Evolutionary conservation across 2,329 filamentous ascomycete genomes (phyloP), one percentile per base, ranked within the genome.

Genomic region (Beauveria bassiana): DNA sequence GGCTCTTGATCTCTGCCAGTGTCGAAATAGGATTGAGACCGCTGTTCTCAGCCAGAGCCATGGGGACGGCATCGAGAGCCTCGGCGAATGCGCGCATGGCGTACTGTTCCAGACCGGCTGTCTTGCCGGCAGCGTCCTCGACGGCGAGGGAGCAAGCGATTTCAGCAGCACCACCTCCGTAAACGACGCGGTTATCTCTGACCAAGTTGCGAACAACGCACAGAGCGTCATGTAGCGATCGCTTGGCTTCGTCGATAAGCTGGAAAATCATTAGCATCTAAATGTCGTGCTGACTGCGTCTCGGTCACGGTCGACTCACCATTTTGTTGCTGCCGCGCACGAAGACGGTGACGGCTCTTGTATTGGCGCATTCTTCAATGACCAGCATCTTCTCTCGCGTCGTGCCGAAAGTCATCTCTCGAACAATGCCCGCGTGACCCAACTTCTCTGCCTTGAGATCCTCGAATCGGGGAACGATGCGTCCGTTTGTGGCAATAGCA

Each of bases 331-430:
- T 96, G 71, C 95, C 95, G 71, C 95, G 85, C 64, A 99, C 90
- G 75, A 99, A 99, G 61, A 96, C 87, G 3, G 95, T 99, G 64
- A 99, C 96, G 50, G 95, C 95, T 70, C 95, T 84, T 62, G 91
- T 96, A 80, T 99, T 99, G 71, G 96, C 95, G 73, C 95, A 99
- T 78, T 99, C 95, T 79, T 99, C 96, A 69, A 99, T 99, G 62
- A 99, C 91, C 69, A 99, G 82, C 95, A 99, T 99, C 86, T 99
- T 98, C 78, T 99, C 95, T 71, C 95, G 86, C 49, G 95, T 99
- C 1, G 95, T 99, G 70, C 95, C 95, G 71, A 99, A 99, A 31
- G 86, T 89, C 89, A 99, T 92, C 77, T 99, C 93, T 66, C 92
- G 85, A 63, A 99, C 95, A 53, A 96, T 78, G 63, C 95, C 95